A percentile compares a stretch with the other conserved stretches of the same genome.
phyloP scores from a whole-genome alignment of 805 yeast genomes.

The Metschnikowia hibisci region DNA sequence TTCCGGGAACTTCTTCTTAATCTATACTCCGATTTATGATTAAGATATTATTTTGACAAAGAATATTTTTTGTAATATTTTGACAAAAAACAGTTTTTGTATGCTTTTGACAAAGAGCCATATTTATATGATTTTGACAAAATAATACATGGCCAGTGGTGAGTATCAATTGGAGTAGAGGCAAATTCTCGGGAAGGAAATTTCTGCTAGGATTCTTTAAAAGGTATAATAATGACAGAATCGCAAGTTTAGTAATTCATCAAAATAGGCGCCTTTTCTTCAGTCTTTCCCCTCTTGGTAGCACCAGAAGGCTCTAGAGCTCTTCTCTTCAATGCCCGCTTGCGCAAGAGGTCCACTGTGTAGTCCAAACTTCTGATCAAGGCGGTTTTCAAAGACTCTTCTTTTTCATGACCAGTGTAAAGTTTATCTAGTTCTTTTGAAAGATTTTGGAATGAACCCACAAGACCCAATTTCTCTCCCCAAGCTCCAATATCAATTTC shows the following conservation, averaged over 20 bases:
- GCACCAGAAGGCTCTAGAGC: constrained; percentile 6
- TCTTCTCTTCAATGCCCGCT: constrained; percentile 6
- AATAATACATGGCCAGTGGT: too few species aligned
- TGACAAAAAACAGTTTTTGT: too few species aligned
- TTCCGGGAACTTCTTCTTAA: too few species aligned
- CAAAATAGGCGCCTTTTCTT: constrained; percentile 17
- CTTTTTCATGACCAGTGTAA: constrained; percentile 1
- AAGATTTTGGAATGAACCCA: constrained; percentile 4
- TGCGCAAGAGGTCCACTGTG: constrained; percentile 2
- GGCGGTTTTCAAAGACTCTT: not conserved
- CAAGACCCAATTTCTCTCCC: constrained; percentile 2
- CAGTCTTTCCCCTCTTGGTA: constrained; percentile 11
- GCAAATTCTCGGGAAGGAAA: too few species aligned
- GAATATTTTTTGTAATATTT: too few species aligned
- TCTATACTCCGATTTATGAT: too few species aligned
- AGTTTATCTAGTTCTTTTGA: not conserved
- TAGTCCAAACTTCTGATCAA: constrained; percentile 5
- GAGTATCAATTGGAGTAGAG: too few species aligned
- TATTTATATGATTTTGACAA: too few species aligned
- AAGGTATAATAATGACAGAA: not conserved
- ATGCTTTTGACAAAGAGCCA: too few species aligned
- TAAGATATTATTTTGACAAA: too few species aligned
- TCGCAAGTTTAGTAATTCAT: constrained; percentile 14
- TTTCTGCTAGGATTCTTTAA: too few species aligned
- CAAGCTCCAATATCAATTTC: constrained; percentile 1